Base-by-base conservation (phyloP, 1,284 basidiomycete species). In the Ceratobasidium sp. region DNA sequence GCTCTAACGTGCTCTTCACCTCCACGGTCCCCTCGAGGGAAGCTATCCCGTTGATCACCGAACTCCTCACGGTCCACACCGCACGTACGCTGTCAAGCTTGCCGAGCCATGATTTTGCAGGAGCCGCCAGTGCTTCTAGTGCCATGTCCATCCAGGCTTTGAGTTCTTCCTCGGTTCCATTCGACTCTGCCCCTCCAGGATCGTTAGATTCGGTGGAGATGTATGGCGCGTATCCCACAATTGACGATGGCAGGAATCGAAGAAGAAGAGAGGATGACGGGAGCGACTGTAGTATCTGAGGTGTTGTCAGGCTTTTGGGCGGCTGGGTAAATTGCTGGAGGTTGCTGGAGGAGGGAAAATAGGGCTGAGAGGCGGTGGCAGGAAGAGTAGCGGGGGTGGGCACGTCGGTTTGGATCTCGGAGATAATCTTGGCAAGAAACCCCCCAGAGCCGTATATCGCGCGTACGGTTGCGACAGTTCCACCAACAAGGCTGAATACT, bases 211-310 rank as follows among this genome's bases (percentile, higher is more conserved):
- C 84, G 12, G 90, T 83, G 80, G 94, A 92, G 77, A 94, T 87
- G 81, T 93, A 94, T 27, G 94, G 93, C 80, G 89, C 91, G 82
- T 94, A 94, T 12, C 88, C 87, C 78, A 87, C 87, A 79, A 95
- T 87, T 78, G 87, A 88, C 3, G 86, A 82, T 0, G 93, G 93
- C 0, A 95, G 87, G 57, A 92, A 85, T 10, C 79, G 80, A 30
- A 89, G 86, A 80, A 94, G 89, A 78, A 93, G 91, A 14, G 90
- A 88, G 0, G 92, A 92, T 1, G 93, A 94, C 0, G 93, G 93
- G 23, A 95, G 86, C 16, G 87, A 88, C 20, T 86, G 85, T 33
- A 95, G 86, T 30, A 94, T 83, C 0, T 86, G 83, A 65, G 89
- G 89, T 2, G 92, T 93, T 14, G 89, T 91, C 46, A 94, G 84